Base-by-base conservation (phyloP, 2,329 filamentous ascomycete species). In the Xylaria sp. region DNA sequence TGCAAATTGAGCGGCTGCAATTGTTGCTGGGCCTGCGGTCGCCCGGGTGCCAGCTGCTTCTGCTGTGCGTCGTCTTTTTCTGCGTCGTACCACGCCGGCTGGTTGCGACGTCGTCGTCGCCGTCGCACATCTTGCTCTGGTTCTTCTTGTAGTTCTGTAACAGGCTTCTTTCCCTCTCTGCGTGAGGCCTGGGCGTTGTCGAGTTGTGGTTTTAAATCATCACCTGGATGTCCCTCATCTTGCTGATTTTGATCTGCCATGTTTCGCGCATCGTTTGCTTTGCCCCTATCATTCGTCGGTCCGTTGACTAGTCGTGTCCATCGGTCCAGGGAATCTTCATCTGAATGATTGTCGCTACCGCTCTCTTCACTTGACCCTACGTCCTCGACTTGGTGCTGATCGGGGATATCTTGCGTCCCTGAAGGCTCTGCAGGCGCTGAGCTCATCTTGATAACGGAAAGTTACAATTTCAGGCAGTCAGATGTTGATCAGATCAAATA, bases 151-250 rank as follows among this genome's bases (percentile, higher is more conserved):
- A 64, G 54, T 34, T 63, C 63, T 52, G 65, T 67, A 10, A 49
- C 51, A 2, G 66, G 61, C 53, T 67, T 67, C 23, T 60, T 63
- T 55, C 65, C 55, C 19, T 66, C 76, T 67, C 78, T 81, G 30
- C 71, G 68, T 66, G 79, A 79, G 52, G 64, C 56, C 57, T 63
- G 58, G 57, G 61, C 57, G 35, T 62, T 58, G 44, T 67, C 59
- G 54, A 57, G 59, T 54, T 60, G 54, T 23, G 61, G 53, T 49
- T 60, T 61, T 48, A 56, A 59, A 23, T 67, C 59, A 23, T 19
- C 16, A 5, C 56, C 53, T 37, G 65, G 64, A 53, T 48, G 16
- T 47, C 44, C 13, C 48, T 60, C 50, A 60, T n/a, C 23, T 62
- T 47, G 13, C 42, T 51, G 19, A 3, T 9, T 39, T 23, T 54